Percentiles rank a stretch among this genome's conserved stretches.
These are phyloP conservation scores for Russula ochroleuca DNA, from an alignment of 768 basidiomycete genomes.

Conservation along the genomic window DNA sequence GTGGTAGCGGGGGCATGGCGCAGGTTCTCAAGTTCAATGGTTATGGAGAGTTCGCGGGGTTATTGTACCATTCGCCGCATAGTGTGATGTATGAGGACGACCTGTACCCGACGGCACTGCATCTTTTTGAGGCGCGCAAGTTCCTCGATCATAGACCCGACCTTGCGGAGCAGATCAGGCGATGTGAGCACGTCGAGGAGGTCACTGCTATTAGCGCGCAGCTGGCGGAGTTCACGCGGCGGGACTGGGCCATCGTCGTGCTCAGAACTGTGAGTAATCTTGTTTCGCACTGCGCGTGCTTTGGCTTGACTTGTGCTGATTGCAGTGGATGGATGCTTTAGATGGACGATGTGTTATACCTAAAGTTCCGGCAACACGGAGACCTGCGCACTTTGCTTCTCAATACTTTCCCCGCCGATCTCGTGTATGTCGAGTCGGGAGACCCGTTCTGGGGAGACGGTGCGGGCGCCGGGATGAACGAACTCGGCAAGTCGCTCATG, in stretches of 20 bases:
- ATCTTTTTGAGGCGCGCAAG: slow-evolving; percentile 74
- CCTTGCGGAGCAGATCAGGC: slow-evolving; percentile 54
- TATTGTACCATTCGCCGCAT: slow-evolving; percentile 66
- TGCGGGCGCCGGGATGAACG: slow-evolving; percentile 50
- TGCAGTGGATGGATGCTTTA: slow-evolving; percentile 30
- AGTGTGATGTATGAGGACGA: slow-evolving; percentile 51
- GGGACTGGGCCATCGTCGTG: slow-evolving; percentile 56
- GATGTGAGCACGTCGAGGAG: slow-evolving; percentile 37
- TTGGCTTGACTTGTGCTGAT: background rate
- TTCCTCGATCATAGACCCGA: slow-evolving; percentile 49
- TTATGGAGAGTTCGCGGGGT: slow-evolving; percentile 39
- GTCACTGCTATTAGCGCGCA: slow-evolving; percentile 38
- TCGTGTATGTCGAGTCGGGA: slow-evolving; percentile 47
- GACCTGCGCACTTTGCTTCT: slow-evolving; percentile 52
- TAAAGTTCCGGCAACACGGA: slow-evolving; percentile 70
- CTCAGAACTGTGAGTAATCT: slow-evolving; percentile 44
- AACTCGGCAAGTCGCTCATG: slow-evolving; percentile 58
- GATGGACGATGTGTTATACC: slow-evolving; percentile 65
- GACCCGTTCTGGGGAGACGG: slow-evolving; percentile 72
- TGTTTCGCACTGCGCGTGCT: background rate
- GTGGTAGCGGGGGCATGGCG: slow-evolving; percentile 3
- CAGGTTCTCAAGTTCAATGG: slow-evolving; percentile 36
- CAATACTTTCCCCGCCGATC: slow-evolving; percentile 44
- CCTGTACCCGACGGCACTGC: slow-evolving; percentile 64
- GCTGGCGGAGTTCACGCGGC: slow-evolving; percentile 35